These are phyloP conservation scores for Coemansia sp. DNA, from an alignment of 192 early-diverging fungal genomes.

Conservation along the genomic window DNA sequence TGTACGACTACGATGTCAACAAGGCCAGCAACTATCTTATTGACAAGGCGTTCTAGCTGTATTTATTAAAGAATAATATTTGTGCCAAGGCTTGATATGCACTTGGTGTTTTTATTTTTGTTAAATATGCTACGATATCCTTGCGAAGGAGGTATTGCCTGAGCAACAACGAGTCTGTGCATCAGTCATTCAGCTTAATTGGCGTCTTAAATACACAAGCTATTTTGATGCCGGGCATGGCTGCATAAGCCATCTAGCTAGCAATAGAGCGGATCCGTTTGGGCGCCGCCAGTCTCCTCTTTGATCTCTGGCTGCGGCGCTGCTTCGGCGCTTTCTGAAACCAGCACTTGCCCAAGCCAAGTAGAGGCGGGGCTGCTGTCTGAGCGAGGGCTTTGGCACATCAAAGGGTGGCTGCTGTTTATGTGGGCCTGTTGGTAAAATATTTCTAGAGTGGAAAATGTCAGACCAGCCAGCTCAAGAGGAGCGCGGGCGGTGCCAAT, in stretches of 20 bases:
- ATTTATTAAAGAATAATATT: background rate
- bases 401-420: too few relatives aligned
- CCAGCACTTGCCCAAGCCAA: constrained; percentile 1
- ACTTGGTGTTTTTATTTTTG: background rate
- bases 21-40: constrained; percentile 73
- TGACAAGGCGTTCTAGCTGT: constrained; percentile 44
- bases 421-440: too few relatives aligned
- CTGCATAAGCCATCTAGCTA: background rate
- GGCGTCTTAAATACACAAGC: too few relatives aligned
- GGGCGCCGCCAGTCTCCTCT: background rate
- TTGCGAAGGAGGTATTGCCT: too few relatives aligned
- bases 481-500: too few relatives aligned
- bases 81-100: background rate
- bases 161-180: too few relatives aligned
- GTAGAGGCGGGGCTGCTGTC: background rate
- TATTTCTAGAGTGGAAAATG: too few relatives aligned
- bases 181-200: too few relatives aligned
- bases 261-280: background rate
- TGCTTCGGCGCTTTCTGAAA: background rate
- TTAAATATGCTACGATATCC: too few relatives aligned
- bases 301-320: background rate
- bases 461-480: too few relatives aligned
- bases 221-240: too few relatives aligned
- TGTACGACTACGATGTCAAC: constrained; percentile 67
- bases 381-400: background rate